A percentile compares a stretch with the other conserved stretches of the same genome.
phyloP scores from a whole-genome alignment of 495 filamentous ascomycete genomes.

The Trichocladium uniseriatum region DNA sequence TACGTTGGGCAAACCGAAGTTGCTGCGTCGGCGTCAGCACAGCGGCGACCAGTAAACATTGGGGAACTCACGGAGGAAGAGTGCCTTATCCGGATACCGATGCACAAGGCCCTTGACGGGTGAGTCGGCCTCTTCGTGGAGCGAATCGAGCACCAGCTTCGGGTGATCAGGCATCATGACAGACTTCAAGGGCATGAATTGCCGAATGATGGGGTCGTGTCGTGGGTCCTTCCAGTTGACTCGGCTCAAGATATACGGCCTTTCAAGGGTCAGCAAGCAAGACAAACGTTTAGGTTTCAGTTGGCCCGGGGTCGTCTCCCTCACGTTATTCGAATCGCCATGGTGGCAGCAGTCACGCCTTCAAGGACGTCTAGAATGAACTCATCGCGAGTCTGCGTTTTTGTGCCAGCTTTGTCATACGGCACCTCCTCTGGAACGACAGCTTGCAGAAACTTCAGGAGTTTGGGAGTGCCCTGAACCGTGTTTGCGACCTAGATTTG shows the following conservation, averaged over 20 bases:
- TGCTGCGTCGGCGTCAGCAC: slow-evolving; percentile 21
- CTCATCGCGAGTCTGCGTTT: slow-evolving; percentile 37
- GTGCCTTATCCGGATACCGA: slow-evolving; percentile 50
- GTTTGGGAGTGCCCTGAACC: slow-evolving; percentile 30
- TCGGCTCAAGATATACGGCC: slow-evolving; percentile 45
- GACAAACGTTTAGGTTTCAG: too few species aligned
- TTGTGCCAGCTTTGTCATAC: slow-evolving; percentile 14
- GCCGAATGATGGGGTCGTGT: slow-evolving; percentile 44
- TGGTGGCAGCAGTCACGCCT: slow-evolving; percentile 41
- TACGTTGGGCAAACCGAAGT: slow-evolving; percentile 49
- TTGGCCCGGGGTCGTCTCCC: not conserved
- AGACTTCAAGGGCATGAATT: slow-evolving; percentile 46
- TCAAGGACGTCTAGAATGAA: slow-evolving; percentile 43
- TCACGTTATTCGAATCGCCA: slow-evolving; percentile 45
- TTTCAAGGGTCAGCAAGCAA: slow-evolving; percentile 18
- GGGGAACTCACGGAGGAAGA: slow-evolving; percentile 44
- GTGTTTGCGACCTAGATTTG: slow-evolving; percentile 27
- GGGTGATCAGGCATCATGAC: slow-evolving; percentile 43
- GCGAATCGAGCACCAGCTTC: slow-evolving; percentile 31
- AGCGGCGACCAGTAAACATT: not conserved
- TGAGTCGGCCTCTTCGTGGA: slow-evolving; percentile 42
- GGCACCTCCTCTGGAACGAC: slow-evolving; percentile 40
- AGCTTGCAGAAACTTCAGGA: slow-evolving; percentile 34
- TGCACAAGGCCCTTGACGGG: slow-evolving; percentile 45
- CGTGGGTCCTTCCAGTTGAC: slow-evolving; percentile 48